A percentile compares a stretch with the other conserved stretches of the same genome.
These are phyloP conservation scores for Astrothelium subdiscretum DNA, from an alignment of 495 filamentous ascomycete species.

Conservation along the genomic window DNA sequence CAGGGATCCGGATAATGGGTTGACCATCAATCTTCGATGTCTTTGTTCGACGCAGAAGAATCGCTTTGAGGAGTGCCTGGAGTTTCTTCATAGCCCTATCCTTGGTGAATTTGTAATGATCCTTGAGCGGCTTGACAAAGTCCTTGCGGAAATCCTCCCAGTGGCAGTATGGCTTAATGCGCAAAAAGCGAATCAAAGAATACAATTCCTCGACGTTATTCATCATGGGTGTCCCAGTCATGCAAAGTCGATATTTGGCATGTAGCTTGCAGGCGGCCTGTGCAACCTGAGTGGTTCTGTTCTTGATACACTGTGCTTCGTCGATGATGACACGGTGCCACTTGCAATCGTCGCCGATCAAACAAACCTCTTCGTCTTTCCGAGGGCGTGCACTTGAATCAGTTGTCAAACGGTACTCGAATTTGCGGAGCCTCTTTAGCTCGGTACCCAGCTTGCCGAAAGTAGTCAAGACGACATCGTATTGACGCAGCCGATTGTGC, in stretches of 20 bases:
- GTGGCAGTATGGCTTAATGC: conserved; percentile 68
- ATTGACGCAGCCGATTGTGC: conserved; percentile 51
- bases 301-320: conserved; percentile 93
- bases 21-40: conserved; percentile 71
- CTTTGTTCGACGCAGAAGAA: conserved; percentile 79
- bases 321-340: conserved; percentile 80
- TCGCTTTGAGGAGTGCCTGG: conserved; percentile 70
- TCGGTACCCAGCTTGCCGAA: conserved; percentile 71
- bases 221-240: conserved; percentile 94
- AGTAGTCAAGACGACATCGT: conserved; percentile 83
- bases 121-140: conserved; percentile 38
- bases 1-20: conserved; percentile 66
- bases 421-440: conserved; percentile 43
- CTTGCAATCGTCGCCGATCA: conserved; percentile 51
- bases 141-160: conserved; percentile 48
- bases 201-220: conserved; percentile 77
- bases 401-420: conserved; percentile 27
- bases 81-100: conserved; percentile 49
- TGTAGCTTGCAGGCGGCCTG: conserved; percentile 50
- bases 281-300: conserved; percentile 56
- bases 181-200: conserved; percentile 69
- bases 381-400: conserved; percentile 23
- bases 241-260: conserved; percentile 62
- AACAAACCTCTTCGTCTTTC: conserved; percentile 33
- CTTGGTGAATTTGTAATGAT: conserved; percentile 17